Evolutionary conservation across 139 green algal genomes (phyloP).

Genomic region (Choricystis sp.): DNA sequence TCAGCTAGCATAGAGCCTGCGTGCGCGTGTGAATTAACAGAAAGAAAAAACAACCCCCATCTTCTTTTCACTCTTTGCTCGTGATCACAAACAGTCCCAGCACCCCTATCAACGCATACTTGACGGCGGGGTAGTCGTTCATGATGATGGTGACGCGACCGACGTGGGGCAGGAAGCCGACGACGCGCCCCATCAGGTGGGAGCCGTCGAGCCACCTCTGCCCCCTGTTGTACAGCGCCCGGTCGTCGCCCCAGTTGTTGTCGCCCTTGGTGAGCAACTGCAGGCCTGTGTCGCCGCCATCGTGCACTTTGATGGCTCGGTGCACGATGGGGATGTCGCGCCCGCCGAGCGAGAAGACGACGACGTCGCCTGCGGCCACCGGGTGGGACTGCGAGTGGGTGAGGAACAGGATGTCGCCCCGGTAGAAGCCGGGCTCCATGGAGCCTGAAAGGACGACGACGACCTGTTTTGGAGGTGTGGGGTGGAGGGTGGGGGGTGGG

Average conservation of each 20-base stretch:
- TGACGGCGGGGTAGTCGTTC: constrained; percentile 90
- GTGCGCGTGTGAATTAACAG: neutral
- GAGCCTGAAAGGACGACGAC: constrained; percentile 93
- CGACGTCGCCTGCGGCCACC: constrained; percentile 37
- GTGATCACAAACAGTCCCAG: constrained; percentile 86
- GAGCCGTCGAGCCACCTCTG: constrained; percentile 71
- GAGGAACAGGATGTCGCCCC: constrained; percentile 96
- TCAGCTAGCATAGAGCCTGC: too few species aligned
- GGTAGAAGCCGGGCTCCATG: constrained; percentile 95
- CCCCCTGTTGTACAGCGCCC: constrained; percentile 65
- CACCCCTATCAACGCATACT: constrained; percentile 73
- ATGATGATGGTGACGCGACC: constrained; percentile 96
- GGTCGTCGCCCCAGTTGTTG: constrained; percentile 92
- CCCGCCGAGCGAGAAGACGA: constrained; percentile 91
- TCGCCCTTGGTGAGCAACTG: constrained; percentile 48
- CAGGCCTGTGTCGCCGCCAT: constrained; percentile 10
- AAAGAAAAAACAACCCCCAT: neutral
- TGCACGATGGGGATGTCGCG: constrained; percentile 97
- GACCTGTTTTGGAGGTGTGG: constrained; percentile 32
- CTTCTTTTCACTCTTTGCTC: constrained; percentile 63
- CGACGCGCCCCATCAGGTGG: constrained; percentile 89
- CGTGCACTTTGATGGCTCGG: constrained; percentile 74
- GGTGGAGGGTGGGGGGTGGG: neutral
- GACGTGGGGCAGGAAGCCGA: constrained; percentile 24
- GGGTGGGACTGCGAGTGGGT: constrained; percentile 48